These are phyloP conservation scores for Eimeria maxima DNA, from an alignment of 169 alveolate species.

Conservation along the genomic window DNA sequence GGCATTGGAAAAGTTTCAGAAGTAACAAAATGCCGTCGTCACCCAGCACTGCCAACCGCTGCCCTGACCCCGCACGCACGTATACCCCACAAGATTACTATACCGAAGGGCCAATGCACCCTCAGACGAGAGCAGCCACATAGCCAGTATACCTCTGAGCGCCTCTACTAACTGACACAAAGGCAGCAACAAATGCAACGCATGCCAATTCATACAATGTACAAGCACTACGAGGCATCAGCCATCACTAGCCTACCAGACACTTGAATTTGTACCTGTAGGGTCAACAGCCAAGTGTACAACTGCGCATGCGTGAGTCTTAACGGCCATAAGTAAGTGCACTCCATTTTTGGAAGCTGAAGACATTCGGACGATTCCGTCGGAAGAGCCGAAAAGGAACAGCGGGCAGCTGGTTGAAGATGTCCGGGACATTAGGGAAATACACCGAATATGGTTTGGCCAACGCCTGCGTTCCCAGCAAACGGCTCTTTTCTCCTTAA, in stretches of 20 bases:
- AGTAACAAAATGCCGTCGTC: slow-evolving; percentile 49
- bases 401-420: background rate
- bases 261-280: slow-evolving; percentile 3
- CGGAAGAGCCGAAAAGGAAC: slow-evolving; percentile 23
- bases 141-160: background rate
- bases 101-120: background rate
- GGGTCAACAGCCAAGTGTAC: slow-evolving; percentile 63
- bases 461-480: slow-evolving; percentile 25
- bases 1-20: slow-evolving; percentile 6
- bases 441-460: slow-evolving; percentile 21
- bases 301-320: slow-evolving; percentile 51
- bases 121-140: background rate
- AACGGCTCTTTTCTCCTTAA: background rate
- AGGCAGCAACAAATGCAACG: background rate
- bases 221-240: background rate
- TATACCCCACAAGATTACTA: background rate
- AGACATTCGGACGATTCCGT: slow-evolving; percentile 55
- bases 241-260: background rate
- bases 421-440: slow-evolving; percentile 42
- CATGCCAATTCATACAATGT: background rate
- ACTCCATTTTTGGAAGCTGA: slow-evolving; percentile 5
- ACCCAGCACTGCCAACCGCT: slow-evolving; percentile 63
- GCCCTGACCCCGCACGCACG: slow-evolving; percentile 5
- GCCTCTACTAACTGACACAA: background rate
- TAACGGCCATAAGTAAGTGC: slow-evolving; percentile 43